Evolutionary conservation across 768 basidiomycete genomes (phyloP), one percentile per base, ranked within the genome.

Genomic region (Rhodotorula babjevae): DNA sequence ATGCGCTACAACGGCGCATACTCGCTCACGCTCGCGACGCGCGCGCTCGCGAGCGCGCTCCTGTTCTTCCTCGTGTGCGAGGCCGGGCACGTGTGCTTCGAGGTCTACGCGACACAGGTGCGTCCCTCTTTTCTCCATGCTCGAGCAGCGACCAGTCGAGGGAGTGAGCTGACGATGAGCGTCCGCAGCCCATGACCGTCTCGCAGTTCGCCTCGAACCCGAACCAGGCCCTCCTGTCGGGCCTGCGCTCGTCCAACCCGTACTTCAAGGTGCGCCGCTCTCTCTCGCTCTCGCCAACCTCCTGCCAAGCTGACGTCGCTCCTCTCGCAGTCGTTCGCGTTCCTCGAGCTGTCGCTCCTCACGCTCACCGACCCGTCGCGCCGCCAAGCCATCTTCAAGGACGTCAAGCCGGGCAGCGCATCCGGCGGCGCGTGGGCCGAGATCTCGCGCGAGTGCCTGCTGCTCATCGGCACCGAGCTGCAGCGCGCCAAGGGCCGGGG

Each of bases 21-120:
- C 56, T 76, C 71, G 25, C 6, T 70, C 56, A 69, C 75, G n/a
- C 68, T 73, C 9, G 63, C 60, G 7, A 16, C 57, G 0, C 47
- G 74, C 15, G 61, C 65, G 5, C 15, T 53, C 10, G 47, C 74
- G n/a, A 57, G 33, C 46, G 25, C 67, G 0, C 36, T 72, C 19
- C 42, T 76, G 2, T 47, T 53, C 44, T 55, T 67, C 33, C 49
- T 52, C 10, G 53, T 68, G 14, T 67, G 68, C 68, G 75, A 76
- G 52, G 68, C 57, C 0, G 63, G 66, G 3, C 61, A 76, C 40
- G 65, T 68, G 42, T 56, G 56, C 49, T 76, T 76, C 63, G 71
- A 72, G 27, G 71, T 73, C 50, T 76, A 76, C 56, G 68, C 71
- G 19, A 72, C 75, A 21, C 74, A 75, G 61, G 74, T 74, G 29